Conservation (phyloP, 1,284 basidiomycete genomes). For the Caloboletus firmus region DNA sequence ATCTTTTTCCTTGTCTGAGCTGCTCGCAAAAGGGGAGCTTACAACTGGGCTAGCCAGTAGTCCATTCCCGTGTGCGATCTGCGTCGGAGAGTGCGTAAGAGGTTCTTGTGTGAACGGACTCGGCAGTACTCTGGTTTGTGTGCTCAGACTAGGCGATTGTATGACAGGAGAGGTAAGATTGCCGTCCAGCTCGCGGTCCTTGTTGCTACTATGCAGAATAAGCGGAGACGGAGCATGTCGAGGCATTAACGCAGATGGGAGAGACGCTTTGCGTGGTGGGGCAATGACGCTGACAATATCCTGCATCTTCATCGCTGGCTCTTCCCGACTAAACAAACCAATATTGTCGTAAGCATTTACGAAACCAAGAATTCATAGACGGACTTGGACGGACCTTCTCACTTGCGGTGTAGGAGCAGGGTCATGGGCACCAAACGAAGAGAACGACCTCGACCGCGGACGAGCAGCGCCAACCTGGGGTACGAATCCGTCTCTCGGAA, state of each 20-base stretch:
- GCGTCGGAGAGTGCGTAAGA: not conserved
- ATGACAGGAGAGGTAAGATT: slow-evolving; percentile 4
- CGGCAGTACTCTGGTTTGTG: slow-evolving; percentile 6
- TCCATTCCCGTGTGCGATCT: slow-evolving; percentile 1
- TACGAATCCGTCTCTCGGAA: slow-evolving; percentile 62
- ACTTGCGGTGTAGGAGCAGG: not conserved
- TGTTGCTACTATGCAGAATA: slow-evolving; percentile 8
- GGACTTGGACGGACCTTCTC: slow-evolving; percentile 23
- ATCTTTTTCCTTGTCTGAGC: slow-evolving; percentile 23
- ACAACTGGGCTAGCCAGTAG: slow-evolving; percentile 12
- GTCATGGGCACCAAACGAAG: slow-evolving; percentile 49
- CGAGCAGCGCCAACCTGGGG: slow-evolving; percentile 52
- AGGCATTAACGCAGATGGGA: slow-evolving; percentile 27
- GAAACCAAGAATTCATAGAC: not conserved
- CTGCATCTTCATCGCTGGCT: slow-evolving; percentile 15
- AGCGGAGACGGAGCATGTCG: slow-evolving; percentile 24
- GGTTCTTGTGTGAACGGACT: slow-evolving; percentile 21
- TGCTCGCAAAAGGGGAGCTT: slow-evolving; percentile 11
- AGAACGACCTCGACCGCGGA: slow-evolving; percentile 74
- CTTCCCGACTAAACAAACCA: slow-evolving; percentile 23
- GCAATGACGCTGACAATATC: not conserved
- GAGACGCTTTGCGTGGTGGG: slow-evolving; percentile 6
- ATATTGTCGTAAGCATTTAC: not conserved
- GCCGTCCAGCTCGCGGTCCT: slow-evolving; percentile 5
- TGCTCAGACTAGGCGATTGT: slow-evolving; percentile 9